These are phyloP conservation scores for Apophysomyces ossiformis DNA, from an alignment of 371 early-diverging fungal genomes.

Conservation along the genomic window DNA sequence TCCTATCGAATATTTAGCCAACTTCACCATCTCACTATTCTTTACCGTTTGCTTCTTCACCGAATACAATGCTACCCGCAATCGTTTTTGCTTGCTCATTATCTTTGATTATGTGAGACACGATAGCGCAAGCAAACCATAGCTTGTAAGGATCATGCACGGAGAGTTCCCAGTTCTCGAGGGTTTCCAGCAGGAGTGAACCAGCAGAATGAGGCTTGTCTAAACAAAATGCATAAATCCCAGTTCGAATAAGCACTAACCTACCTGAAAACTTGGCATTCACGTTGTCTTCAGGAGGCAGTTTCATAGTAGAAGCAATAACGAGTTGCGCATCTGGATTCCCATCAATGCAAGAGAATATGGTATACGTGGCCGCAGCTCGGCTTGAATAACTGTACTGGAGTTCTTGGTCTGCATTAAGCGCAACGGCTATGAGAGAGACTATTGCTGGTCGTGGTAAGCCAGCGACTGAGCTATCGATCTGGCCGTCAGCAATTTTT, in stretches of 20 bases:
- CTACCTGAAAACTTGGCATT: slow-evolving; percentile 45
- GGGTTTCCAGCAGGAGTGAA: slow-evolving; percentile 76
- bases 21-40: neutral
- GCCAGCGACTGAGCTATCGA: slow-evolving; percentile 15
- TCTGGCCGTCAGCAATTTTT: slow-evolving; percentile 29
- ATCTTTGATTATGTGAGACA: slow-evolving; percentile 77
- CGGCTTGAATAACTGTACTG: slow-evolving; percentile 65
- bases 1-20: slow-evolving; percentile 23
- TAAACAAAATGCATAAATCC: slow-evolving; percentile 7
- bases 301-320: slow-evolving; percentile 82
- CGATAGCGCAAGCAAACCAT: slow-evolving; percentile 88
- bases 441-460: slow-evolving; percentile 64
- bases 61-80: slow-evolving; percentile 74
- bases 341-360: slow-evolving; percentile 73
- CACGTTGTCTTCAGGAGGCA: slow-evolving; percentile 76
- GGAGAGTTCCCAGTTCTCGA: slow-evolving; percentile 78
- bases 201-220: slow-evolving; percentile 85
- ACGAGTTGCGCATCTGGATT: slow-evolving; percentile 89
- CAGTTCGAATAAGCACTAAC: neutral
- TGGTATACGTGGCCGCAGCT: slow-evolving; percentile 76
- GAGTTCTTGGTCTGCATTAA: slow-evolving; percentile 45
- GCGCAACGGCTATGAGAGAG: slow-evolving; percentile 65
- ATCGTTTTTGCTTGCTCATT: slow-evolving; percentile 78
- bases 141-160: slow-evolving; percentile 79
- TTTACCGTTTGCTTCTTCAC: slow-evolving; percentile 67